Conservation (phyloP, 805 yeast species). For the Yarrowia keelungensis region DNA sequence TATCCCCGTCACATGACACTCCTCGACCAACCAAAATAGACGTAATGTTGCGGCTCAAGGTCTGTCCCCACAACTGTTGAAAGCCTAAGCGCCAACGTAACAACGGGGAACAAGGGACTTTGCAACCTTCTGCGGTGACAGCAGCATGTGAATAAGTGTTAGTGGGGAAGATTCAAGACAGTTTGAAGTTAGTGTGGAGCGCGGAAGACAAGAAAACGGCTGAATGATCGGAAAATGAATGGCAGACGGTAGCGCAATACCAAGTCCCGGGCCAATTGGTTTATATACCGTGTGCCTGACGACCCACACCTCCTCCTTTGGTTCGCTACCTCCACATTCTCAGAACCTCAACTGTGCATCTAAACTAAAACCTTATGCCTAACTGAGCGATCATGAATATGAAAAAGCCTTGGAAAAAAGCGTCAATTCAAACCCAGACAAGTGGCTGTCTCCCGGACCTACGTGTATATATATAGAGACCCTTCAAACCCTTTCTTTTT, state of each 20-base stretch:
- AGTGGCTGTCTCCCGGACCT: too few relatives aligned
- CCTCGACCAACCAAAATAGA: not conserved
- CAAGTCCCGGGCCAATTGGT: too few relatives aligned
- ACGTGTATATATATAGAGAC: conserved; percentile 22
- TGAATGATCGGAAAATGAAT: too few relatives aligned
- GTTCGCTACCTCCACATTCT: not conserved
- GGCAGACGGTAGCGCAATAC: too few relatives aligned
- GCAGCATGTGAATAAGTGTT: conserved; percentile 35
- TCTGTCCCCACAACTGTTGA: conserved; percentile 29
- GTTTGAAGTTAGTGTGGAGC: not conserved
- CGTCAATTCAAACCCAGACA: not conserved
- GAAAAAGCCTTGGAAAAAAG: conserved; percentile 20
- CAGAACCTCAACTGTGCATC: not conserved
- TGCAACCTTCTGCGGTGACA: not conserved
- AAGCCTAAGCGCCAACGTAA: conserved; percentile 22
- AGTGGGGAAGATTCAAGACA: conserved; percentile 35
- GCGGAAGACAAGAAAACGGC: not conserved
- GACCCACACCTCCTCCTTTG: not conserved
- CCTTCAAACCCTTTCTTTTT: too few relatives aligned
- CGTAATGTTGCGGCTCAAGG: conserved; percentile 3
- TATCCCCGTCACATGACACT: not conserved
- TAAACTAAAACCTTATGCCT: conserved; percentile 7
- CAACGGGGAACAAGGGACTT: conserved; percentile 11
- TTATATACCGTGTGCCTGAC: too few relatives aligned
- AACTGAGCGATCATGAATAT: conserved; percentile 30